These are phyloP conservation scores for Phytophthora tentaculata DNA, from an alignment of 352 stramenopile species.

Conservation along the genomic window DNA sequence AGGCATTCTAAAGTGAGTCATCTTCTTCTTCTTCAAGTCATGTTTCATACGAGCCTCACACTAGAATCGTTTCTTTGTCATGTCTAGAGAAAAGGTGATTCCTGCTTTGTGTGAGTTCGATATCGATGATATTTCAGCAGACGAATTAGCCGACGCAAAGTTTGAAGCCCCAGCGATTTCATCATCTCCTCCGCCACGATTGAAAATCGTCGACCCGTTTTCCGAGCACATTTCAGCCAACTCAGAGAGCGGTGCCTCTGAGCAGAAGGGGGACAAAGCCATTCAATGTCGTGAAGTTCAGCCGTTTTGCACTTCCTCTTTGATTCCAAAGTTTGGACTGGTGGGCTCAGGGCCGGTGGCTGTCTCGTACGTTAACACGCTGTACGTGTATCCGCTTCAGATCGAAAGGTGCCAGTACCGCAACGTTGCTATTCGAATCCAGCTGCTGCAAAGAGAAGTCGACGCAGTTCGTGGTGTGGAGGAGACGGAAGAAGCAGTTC, in stretches of 20 bases:
- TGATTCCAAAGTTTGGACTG: constrained; percentile 44
- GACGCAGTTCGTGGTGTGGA: constrained; percentile 51
- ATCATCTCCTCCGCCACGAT: constrained; percentile 3
- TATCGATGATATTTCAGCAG: constrained; percentile 52
- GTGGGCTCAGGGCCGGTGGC: constrained; percentile 60
- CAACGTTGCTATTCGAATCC: constrained; percentile 71
- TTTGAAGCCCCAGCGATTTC: constrained; percentile 31
- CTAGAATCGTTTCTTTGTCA: background rate
- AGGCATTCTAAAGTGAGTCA: constrained; percentile 55
- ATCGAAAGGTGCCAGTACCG: constrained; percentile 73
- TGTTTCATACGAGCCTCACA: background rate
- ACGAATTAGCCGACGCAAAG: constrained; percentile 48
- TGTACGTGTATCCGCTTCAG: constrained; percentile 75
- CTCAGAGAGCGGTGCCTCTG: constrained; percentile 1
- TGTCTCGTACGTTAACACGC: constrained; percentile 56
- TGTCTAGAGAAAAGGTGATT: constrained; percentile 52
- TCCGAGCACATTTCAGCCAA: constrained; percentile 28
- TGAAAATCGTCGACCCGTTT: constrained; percentile 48
- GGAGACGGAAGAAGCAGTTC: constrained; percentile 38
- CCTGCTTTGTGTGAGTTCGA: constrained; percentile 67
- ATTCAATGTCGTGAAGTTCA: constrained; percentile 64
- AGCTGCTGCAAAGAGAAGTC: constrained; percentile 61
- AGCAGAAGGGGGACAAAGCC: constrained; percentile 2
- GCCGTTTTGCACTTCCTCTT: constrained; percentile 56
- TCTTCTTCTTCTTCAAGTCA: background rate